Base-by-base conservation (phyloP, 495 filamentous ascomycete genomes). In the Geoglossum glabrum region DNA sequence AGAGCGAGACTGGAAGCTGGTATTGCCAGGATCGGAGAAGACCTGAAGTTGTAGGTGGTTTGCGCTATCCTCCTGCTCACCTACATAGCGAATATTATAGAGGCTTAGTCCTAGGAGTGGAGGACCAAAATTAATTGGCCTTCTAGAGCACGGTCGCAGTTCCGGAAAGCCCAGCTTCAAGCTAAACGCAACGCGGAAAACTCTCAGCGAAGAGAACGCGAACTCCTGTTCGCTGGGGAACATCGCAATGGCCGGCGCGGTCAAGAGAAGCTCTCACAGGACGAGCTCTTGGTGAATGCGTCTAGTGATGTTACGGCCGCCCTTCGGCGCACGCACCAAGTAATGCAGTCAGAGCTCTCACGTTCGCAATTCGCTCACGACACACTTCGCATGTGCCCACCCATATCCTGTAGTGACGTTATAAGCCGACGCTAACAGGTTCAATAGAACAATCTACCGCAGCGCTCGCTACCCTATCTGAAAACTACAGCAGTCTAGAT, bases 311-410 rank as follows among this genome's bases (percentile, higher is more conserved):
- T 99, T 26, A 97, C 93, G 3, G 73, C 82, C 33, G 82, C 88
- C 0, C 74, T 99, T 45, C 77, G 86, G 52, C 75, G 90, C 61
- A 93, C 89, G 11, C 90, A 97, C 66, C 76, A 83, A 26, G 73
- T 93, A 58, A 86, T 97, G 76, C 78, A 85, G 43, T 70, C 79
- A 0, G 88, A 95, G 72, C 76, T 99, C 5, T 79, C 81, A 52
- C 79, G 84, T 33, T 90, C 86, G 34, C 83, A 82, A 61, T 97
- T 96, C 65, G 89, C 92, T 6, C 79, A 87, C 40, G 83, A 93
- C 57, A 93, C 89, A 1, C 76, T 97, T 54, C 70, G 75, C 77
- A 60, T 46, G 69, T 66, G n/a, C 27, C 43, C 33, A 23, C 49
- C 9, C n/a, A 59, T 15, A 15, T 21, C 31, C 23, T 23, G 1